A percentile compares a stretch with the other conserved stretches of the same genome.
These are phyloP conservation scores for Ogataea kodamae DNA, from an alignment of 805 yeast species.

Conservation along the genomic window DNA sequence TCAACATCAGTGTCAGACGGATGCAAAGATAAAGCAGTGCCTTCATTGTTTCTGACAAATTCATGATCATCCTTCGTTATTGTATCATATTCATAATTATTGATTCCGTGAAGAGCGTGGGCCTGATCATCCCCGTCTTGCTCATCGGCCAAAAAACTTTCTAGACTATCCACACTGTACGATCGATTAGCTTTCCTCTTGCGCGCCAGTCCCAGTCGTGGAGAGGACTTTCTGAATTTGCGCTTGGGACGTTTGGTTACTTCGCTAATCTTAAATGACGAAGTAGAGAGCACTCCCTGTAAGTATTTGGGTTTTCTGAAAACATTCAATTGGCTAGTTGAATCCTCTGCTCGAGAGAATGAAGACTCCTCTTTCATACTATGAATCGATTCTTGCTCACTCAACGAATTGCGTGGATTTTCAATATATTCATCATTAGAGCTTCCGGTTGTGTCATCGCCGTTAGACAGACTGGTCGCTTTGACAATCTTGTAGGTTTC, in stretches of 20 bases:
- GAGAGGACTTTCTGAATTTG: not conserved
- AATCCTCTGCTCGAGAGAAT: too few relatives aligned
- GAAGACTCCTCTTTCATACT: constrained; percentile 16
- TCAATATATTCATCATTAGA: constrained; percentile 10
- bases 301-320: constrained; percentile 22
- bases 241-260: not conserved
- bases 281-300: constrained; percentile 28
- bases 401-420: constrained; percentile 1
- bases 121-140: constrained; percentile 4
- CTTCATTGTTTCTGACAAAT: not conserved
- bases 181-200: constrained; percentile 7
- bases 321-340: constrained; percentile 20
- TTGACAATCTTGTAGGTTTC: constrained; percentile 13
- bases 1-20: constrained; percentile 12
- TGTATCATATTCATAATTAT: not conserved
- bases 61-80: not conserved
- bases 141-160: constrained; percentile 18
- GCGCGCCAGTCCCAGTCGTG: constrained; percentile 22
- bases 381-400: not conserved
- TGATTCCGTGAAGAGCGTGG: constrained; percentile 6
- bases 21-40: constrained; percentile 13
- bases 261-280: constrained; percentile 20
- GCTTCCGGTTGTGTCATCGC: not conserved
- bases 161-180: constrained; percentile 1
- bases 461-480: constrained; percentile 3